Percentiles rank a stretch among this genome's conserved stretches.
phyloP scores from a whole-genome alignment of 176 grass and related monocot genomes.

The Paspalum vaginatum region DNA sequence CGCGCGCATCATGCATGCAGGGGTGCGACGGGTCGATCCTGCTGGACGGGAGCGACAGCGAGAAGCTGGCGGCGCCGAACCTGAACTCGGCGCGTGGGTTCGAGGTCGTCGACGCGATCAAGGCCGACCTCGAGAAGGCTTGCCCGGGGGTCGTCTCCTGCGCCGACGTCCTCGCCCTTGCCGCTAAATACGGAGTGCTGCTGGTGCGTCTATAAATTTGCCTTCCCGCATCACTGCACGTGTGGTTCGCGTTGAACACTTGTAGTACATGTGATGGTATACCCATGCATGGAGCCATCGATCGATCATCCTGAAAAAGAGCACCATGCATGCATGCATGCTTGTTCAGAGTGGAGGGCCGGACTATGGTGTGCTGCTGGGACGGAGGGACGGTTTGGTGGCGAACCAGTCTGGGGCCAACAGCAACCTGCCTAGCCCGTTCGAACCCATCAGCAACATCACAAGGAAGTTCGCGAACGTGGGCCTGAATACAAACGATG shows the following conservation, averaged over 20 bases:
- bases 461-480: conserved; percentile 45
- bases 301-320: not conserved
- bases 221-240: not conserved
- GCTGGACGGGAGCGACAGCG: conserved; percentile 62
- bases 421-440: conserved; percentile 60
- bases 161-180: conserved; percentile 66
- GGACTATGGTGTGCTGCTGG: conserved; percentile 53
- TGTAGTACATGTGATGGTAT: no score
- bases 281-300: no score
- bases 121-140: conserved; percentile 63
- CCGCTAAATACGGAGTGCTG: conserved; percentile 62
- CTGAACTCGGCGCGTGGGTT: conserved; percentile 71
- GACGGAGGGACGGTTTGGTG: conserved; percentile 64
- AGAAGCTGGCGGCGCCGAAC: conserved; percentile 72
- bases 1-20: conserved; percentile 24
- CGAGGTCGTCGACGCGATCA: conserved; percentile 75
- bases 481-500: conserved; percentile 66
- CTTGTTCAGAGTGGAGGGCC: conserved; percentile 71
- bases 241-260: no score
- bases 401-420: conserved; percentile 74
- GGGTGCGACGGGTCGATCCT: conserved; percentile 85
- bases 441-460: conserved; percentile 43
- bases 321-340: no score
- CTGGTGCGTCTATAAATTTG: conserved; percentile 35
- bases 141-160: conserved; percentile 73